These are phyloP conservation scores for Babjeviella inositovora DNA, from an alignment of 805 yeast genomes.

Conservation along the genomic window DNA sequence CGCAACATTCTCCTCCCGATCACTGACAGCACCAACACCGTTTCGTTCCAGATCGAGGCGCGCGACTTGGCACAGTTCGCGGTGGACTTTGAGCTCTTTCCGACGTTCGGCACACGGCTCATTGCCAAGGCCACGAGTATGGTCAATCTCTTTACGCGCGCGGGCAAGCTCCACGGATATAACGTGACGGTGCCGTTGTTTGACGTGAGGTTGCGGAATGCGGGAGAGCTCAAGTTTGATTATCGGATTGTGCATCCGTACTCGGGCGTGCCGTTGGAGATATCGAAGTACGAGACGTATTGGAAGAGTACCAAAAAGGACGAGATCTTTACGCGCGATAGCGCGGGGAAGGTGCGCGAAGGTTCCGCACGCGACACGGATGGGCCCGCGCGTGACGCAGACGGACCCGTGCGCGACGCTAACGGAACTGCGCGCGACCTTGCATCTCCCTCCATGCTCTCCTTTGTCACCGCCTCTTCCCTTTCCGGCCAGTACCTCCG, in stretches of 20 bases:
- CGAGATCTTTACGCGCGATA: background rate
- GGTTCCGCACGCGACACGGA: too few relatives aligned
- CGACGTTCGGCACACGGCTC: constrained; percentile 86
- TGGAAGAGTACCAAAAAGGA: constrained; percentile 80
- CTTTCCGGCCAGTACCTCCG: constrained; percentile 67
- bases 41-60: constrained; percentile 74
- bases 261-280: constrained; percentile 68
- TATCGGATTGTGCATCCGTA: constrained; percentile 85
- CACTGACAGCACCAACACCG: constrained; percentile 42
- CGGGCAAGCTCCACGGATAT: constrained; percentile 7
- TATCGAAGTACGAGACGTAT: constrained; percentile 86
- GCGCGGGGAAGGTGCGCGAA: constrained; percentile 1
- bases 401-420: constrained; percentile 1
- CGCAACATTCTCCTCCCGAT: constrained; percentile 73
- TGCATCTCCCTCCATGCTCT: constrained; percentile 20
- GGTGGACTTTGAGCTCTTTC: constrained; percentile 80
- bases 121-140: constrained; percentile 82
- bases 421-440: constrained; percentile 7
- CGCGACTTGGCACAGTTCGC: constrained; percentile 45
- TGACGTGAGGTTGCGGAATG: constrained; percentile 64
- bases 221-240: constrained; percentile 66
- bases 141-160: constrained; percentile 27
- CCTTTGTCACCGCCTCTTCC: constrained; percentile 86
- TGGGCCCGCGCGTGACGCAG: constrained; percentile 2
- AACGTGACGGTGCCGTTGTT: constrained; percentile 51